Conservation (phyloP, 805 yeast genomes). For the Tetrapisispora pingtungensis region DNA sequence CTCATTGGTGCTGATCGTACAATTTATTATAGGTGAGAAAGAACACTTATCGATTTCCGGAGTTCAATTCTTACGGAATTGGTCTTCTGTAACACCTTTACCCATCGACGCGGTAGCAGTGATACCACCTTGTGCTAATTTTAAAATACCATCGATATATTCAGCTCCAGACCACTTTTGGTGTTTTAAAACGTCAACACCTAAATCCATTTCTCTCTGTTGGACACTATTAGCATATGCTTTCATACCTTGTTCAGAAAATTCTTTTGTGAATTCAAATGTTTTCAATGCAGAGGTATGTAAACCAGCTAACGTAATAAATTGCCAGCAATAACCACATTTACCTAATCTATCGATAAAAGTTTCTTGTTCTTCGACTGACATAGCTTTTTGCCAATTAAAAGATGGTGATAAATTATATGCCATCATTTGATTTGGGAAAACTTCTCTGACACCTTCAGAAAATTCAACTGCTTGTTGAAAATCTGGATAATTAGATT, state of each 20-base stretch:
- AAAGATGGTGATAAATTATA: constrained; percentile 95
- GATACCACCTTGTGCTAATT: constrained; percentile 88
- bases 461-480: constrained; percentile 92
- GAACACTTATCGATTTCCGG: too few species aligned
- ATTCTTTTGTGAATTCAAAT: constrained; percentile 72
- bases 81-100: constrained; percentile 95
- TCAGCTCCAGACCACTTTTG: constrained; percentile 99
- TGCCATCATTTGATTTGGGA: constrained; percentile 91
- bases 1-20: too few species aligned
- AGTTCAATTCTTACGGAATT: constrained; percentile 72
- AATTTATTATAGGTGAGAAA: too few species aligned
- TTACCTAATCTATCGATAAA: constrained; percentile 78
- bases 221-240: constrained; percentile 89
- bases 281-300: constrained; percentile 92
- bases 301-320: constrained; percentile 92
- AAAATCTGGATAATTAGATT: constrained; percentile 88
- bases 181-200: constrained; percentile 93
- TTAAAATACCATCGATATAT: constrained; percentile 83
- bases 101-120: constrained; percentile 98
- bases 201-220: constrained; percentile 74
- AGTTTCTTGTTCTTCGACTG: constrained; percentile 75
- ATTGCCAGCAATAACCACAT: constrained; percentile 95
- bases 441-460: constrained; percentile 70
- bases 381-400: constrained; percentile 96
- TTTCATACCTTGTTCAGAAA: constrained; percentile 79